These are phyloP conservation scores for Prunus mongolica DNA, from an alignment of 306 rosid genomes.

Conservation along the genomic window DNA sequence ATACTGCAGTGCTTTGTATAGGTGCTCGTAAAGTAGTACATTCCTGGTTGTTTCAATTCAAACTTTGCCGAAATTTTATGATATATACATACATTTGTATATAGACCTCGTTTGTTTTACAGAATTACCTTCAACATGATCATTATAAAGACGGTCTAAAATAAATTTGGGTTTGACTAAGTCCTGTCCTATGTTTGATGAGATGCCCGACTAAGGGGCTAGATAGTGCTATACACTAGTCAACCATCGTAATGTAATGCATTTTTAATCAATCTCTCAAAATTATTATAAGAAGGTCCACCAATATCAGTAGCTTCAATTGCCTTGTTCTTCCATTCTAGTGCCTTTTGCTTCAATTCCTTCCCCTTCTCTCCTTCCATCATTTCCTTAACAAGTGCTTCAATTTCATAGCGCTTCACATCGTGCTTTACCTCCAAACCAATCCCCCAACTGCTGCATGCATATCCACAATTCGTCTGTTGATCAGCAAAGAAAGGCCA, in stretches of 20 bases:
- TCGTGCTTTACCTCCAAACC: slow-evolving; percentile 38
- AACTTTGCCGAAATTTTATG: too few relatives aligned
- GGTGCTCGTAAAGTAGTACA: too few relatives aligned
- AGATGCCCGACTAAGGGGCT: too few relatives aligned
- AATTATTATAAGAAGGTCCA: slow-evolving; percentile 35
- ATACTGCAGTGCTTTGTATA: too few relatives aligned
- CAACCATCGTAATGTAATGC: background rate
- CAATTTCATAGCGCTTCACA: slow-evolving; percentile 31
- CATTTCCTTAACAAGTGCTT: slow-evolving; percentile 35
- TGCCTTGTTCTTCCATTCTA: slow-evolving; percentile 41
- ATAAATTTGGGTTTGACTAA: too few relatives aligned
- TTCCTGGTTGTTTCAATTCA: too few relatives aligned
- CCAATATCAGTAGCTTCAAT: slow-evolving; percentile 25
- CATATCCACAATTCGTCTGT: slow-evolving; percentile 39
- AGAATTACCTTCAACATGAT: too few relatives aligned
- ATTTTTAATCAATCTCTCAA: slow-evolving; percentile 36
- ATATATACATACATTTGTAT: too few relatives aligned
- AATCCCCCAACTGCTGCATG: slow-evolving; percentile 34
- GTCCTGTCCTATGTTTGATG: too few relatives aligned
- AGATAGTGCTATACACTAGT: background rate
- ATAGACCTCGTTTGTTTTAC: too few relatives aligned
- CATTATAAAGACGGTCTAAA: too few relatives aligned
- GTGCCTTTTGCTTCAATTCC: slow-evolving; percentile 20
- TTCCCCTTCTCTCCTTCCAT: slow-evolving; percentile 30
- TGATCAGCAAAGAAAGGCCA: slow-evolving; percentile 61